Evolutionary conservation across 768 basidiomycete genomes (phyloP), one percentile per base, ranked within the genome.

Genomic region (Calocybe cyanea): DNA sequence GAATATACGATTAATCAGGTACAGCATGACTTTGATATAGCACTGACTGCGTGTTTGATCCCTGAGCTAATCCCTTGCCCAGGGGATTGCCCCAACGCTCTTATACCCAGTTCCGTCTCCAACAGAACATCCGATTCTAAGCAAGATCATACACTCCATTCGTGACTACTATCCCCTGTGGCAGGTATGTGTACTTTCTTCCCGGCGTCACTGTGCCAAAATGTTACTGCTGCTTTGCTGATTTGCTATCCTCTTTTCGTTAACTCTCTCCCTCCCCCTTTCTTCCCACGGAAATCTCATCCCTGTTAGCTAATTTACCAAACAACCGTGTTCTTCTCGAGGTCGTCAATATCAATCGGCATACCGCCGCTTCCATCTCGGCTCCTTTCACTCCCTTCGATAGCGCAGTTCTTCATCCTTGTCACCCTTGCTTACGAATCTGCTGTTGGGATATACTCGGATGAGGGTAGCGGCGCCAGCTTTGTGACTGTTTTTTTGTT

Each of bases 151-250:
- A 46, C 81, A 88, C 56, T 83, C 80, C 1, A 73, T 92, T 15
- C 76, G 92, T 30, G 95, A 97, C 59, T 98, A 93, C 61, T 97
- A 97, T 65, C 93, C 93, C 1, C 76, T 95, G 32, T 96, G 92
- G 89, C 90, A 92, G 83, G 88, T 85, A 50, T 19, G n/a, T 73
- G 31, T 57, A 46, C 46, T 38, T 15, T 19, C 28, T n/a, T 8
- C 10, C n/a, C n/a, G n/a, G n/a, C n/a, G n/a, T n/a, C n/a, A n/a
- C n/a, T n/a, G n/a, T n/a, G n/a, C n/a, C n/a, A n/a, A n/a, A n/a
- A n/a, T n/a, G n/a, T n/a, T n/a, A n/a, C n/a, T n/a, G n/a, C n/a
- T n/a, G n/a, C n/a, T n/a, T n/a, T n/a, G n/a, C n/a, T n/a, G n/a
- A n/a, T 32, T n/a, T n/a, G n/a, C n/a, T n/a, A 9, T 17, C n/a